These are phyloP conservation scores for Micractinium conductrix DNA, from an alignment of 139 green algal species.

Conservation along the genomic window DNA sequence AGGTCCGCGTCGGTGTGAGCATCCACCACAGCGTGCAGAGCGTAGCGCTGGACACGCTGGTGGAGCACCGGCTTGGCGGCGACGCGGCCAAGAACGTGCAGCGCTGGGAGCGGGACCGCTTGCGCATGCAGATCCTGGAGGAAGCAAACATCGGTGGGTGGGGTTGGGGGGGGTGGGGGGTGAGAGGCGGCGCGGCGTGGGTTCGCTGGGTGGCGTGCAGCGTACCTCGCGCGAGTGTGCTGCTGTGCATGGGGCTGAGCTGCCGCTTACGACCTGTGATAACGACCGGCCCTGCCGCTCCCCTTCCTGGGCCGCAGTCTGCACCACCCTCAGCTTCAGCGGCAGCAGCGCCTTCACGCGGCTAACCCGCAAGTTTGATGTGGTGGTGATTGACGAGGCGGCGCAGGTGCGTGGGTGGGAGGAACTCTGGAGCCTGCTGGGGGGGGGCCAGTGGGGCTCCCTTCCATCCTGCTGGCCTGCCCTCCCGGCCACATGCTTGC, in stretches of 20 bases:
- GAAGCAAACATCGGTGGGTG: slow-evolving; percentile 71
- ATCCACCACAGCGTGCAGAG: slow-evolving; percentile 76
- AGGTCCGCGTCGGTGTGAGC: slow-evolving; percentile 73
- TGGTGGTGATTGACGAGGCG: slow-evolving; percentile 82
- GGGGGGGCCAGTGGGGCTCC: no score
- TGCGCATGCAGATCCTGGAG: slow-evolving; percentile 73
- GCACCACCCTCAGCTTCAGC: slow-evolving; percentile 82
- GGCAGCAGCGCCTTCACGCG: slow-evolving; percentile 53
- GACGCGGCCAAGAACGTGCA: slow-evolving; percentile 21
- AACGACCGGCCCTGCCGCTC: neutral
- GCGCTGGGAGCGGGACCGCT: slow-evolving; percentile 55
- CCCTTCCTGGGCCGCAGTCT: slow-evolving; percentile 49
- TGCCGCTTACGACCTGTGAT: neutral
- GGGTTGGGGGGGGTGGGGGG: neutral
- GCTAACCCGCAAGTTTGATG: slow-evolving; percentile 58
- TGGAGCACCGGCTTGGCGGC: slow-evolving; percentile 55
- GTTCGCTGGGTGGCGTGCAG: neutral
- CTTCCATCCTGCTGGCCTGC: no score
- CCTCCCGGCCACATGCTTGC: no score
- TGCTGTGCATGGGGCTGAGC: neutral
- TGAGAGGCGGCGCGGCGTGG: neutral
- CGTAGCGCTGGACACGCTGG: slow-evolving; percentile 72
- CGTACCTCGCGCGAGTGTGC: neutral
- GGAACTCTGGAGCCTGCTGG: no score
- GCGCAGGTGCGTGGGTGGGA: slow-evolving; percentile 64